phyloP scores from a whole-genome alignment of 208 protist genomes.

The Angomonas ambiguus region DNA sequence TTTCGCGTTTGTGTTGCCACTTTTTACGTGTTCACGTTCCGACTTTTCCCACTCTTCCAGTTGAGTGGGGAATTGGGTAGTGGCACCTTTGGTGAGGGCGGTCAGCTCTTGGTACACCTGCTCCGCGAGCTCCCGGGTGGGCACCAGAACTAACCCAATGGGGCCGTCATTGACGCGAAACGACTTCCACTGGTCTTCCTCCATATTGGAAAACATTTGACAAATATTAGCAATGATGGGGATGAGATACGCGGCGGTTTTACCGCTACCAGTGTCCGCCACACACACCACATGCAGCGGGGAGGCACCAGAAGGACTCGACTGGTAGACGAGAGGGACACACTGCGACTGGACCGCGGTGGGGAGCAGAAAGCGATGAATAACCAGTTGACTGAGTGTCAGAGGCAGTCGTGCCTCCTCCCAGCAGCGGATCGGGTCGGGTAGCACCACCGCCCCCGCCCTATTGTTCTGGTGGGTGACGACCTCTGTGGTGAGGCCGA shows the following conservation, averaged over 20 bases:
- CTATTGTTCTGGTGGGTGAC: not conserved
- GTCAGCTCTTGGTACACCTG: constrained; percentile 62
- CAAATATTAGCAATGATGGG: constrained; percentile 78
- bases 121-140: constrained; percentile 91
- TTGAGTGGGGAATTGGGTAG: not conserved
- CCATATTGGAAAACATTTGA: constrained; percentile 35
- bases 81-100: constrained; percentile 2
- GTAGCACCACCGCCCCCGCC: constrained; percentile 12
- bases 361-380: constrained; percentile 43
- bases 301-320: not conserved
- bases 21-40: not conserved
- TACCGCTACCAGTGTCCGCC: constrained; percentile 92
- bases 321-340: constrained; percentile 42
- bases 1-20: not conserved
- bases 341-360: constrained; percentile 79
- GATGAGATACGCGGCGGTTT: constrained; percentile 91
- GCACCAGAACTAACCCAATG: constrained; percentile 82
- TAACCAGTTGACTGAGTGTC: constrained; percentile 48
- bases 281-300: constrained; percentile 77
- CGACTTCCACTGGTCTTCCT: constrained; percentile 51
- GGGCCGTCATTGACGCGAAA: constrained; percentile 51
- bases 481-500: constrained; percentile 45
- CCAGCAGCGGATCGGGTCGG: constrained; percentile 67
- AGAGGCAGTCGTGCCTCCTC: constrained; percentile 62
- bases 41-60: constrained; percentile 12